phyloP scores from a whole-genome alignment of 2,329 filamentous ascomycete species.

The Fusarium penzigii region DNA sequence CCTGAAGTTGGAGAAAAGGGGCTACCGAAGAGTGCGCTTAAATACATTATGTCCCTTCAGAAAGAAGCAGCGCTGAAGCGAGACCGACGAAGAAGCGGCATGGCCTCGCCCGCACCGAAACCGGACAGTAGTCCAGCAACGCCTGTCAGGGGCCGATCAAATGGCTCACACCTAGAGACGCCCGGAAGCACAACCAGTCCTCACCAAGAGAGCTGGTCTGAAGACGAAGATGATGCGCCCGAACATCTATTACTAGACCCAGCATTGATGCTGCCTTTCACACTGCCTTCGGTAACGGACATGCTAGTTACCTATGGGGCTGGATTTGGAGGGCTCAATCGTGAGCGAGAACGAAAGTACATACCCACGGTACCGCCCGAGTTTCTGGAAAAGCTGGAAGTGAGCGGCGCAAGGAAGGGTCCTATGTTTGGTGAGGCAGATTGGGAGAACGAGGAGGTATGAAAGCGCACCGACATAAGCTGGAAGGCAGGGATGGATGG shows the following conservation, averaged over 20 bases:
- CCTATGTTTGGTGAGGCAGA: slow-evolving; percentile 65
- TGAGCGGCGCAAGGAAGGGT: slow-evolving; percentile 50
- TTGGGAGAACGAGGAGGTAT: slow-evolving; percentile 67
- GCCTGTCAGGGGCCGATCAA: slow-evolving; percentile 42
- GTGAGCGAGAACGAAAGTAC: slow-evolving; percentile 90
- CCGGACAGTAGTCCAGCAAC: slow-evolving; percentile 45
- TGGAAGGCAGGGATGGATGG: not conserved
- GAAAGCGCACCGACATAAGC: slow-evolving; percentile 3
- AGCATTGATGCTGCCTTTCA: slow-evolving; percentile 89
- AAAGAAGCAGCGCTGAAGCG: slow-evolving; percentile 67
- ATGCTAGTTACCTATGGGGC: slow-evolving; percentile 96
- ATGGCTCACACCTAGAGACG: slow-evolving; percentile 46
- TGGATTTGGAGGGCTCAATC: slow-evolving; percentile 89
- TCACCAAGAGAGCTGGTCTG: slow-evolving; percentile 39
- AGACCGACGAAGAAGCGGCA: slow-evolving; percentile 52
- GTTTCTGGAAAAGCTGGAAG: slow-evolving; percentile 85
- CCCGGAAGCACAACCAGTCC: slow-evolving; percentile 43
- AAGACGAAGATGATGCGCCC: slow-evolving; percentile 69
- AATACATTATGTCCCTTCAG: slow-evolving; percentile 80
- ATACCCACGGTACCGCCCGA: slow-evolving; percentile 94
- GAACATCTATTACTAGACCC: slow-evolving; percentile 83
- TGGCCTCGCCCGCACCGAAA: slow-evolving; percentile 43
- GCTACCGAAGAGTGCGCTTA: slow-evolving; percentile 82
- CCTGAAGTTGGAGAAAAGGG: slow-evolving; percentile 95
- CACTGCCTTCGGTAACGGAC: slow-evolving; percentile 92